Base-by-base conservation (phyloP, 2,329 filamentous ascomycete genomes). In the Westerdykella ornata region DNA sequence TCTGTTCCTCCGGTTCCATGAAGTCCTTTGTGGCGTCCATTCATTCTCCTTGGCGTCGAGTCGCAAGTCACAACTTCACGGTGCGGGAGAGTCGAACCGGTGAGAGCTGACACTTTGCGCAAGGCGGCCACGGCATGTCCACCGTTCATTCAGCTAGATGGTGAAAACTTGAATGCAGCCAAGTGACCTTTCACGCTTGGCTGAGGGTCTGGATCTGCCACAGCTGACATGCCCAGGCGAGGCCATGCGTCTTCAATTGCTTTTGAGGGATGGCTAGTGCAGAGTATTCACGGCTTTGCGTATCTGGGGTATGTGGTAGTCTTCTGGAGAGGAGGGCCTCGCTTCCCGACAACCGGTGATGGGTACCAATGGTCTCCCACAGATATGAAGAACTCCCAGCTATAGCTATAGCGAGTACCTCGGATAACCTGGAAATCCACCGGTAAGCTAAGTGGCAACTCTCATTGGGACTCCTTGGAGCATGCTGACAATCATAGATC, bases 161-260 rank as follows among this genome's bases (percentile, higher is more conserved):
- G 16, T 44, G 37, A 41, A 38, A 33, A 42, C 42, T 35, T 36
- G 39, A 41, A 49, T 48, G 52, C 46, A 55, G 58, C 57, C 56
- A 59, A 63, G 57, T 28, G 37, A 44, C 35, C 36, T 46, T 48
- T 40, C 51, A 39, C 11, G 37, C 59, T 60, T 62, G 54, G 58
- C 55, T 39, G 11, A 43, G 39, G 52, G 59, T 56, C 60, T 63
- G 51, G 60, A 60, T 52, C 57, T 54, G 58, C 58, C 57, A 60
- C 52, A 44, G 48, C 43, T 57, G 45, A 46, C 51, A 52, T 49
- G 43, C 52, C 50, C 48, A 42, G 36, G 22, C 22, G 22, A 26
- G 22, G 22, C 22, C n/a, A n/a, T n/a, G n/a, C n/a, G n/a, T 26
- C 22, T 26, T 7, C 3, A 11, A 22, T 32, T 19, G 15, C 31